Conservation (phyloP, 352 stramenopile species). For the Phytopythium aichiense region DNA sequence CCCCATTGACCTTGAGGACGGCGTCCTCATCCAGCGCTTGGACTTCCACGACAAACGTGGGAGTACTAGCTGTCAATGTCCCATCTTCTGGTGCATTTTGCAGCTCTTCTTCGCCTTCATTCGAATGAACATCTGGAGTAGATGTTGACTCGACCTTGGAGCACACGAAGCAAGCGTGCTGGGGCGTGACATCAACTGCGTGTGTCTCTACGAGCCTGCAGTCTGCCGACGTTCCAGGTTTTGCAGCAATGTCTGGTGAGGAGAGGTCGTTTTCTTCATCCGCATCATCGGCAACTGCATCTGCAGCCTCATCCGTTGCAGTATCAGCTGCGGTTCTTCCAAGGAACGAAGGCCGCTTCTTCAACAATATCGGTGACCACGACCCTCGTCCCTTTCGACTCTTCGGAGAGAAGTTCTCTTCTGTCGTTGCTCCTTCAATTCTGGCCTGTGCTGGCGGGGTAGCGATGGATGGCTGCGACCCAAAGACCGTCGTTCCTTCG, state of each 20-base stretch:
- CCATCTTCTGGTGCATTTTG: not conserved
- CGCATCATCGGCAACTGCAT: not conserved
- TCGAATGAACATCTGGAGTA: not conserved
- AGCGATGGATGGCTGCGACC: slow-evolving; percentile 15
- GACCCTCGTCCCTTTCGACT: slow-evolving; percentile 17
- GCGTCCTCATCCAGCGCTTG: slow-evolving; percentile 28
- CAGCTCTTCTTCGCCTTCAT: not conserved
- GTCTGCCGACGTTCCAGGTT: not conserved
- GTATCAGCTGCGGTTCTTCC: not conserved
- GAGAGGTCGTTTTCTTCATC: not conserved
- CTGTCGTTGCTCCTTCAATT: too few species aligned
- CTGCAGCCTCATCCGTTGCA: not conserved
- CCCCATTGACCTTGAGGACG: slow-evolving; percentile 38
- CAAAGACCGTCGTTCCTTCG: slow-evolving; percentile 43
- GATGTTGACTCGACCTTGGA: not conserved
- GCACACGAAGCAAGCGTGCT: slow-evolving; percentile 4
- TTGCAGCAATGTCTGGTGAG: not conserved
- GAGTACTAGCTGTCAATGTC: not conserved
- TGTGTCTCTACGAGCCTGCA: not conserved
- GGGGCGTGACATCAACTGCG: slow-evolving; percentile 2
- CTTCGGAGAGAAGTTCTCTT: not conserved
- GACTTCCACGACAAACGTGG: slow-evolving; percentile 16
- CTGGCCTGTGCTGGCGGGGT: not conserved
- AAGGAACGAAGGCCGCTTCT: slow-evolving; percentile 17
- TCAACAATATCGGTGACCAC: slow-evolving; percentile 38